Percentiles rank a stretch among this genome's conserved stretches.
Evolutionary conservation across 176 grass and related monocot genomes (phyloP).

Genomic region (Aegilops speltoides): DNA sequence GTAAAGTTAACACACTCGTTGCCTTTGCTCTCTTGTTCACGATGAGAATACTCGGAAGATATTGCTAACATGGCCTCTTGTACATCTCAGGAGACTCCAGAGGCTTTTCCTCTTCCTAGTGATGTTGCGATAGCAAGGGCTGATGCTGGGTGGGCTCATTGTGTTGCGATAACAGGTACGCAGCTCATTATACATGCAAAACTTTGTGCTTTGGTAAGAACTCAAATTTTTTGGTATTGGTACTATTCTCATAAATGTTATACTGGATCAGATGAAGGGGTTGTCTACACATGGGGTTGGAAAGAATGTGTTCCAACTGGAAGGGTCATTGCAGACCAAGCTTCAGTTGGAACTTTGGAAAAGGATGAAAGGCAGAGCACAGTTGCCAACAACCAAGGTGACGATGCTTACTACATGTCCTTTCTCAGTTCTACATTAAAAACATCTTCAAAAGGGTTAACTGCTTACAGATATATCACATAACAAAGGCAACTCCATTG

Average conservation of each 20-base stretch:
- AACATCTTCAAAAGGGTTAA: conserved; percentile 6
- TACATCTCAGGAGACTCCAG: conserved; percentile 77
- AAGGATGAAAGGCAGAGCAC: conserved; percentile 66
- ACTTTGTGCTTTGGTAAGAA: background rate
- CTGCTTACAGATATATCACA: conserved; percentile 49
- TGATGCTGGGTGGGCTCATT: conserved; percentile 97
- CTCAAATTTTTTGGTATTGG: background rate
- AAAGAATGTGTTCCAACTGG: conserved; percentile 98
- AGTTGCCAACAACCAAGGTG: conserved; percentile 69
- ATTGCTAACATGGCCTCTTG: conserved; percentile 20
- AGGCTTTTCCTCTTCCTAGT: conserved; percentile 89
- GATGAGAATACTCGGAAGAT: background rate
- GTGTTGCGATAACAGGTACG: conserved; percentile 83
- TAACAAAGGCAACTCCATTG: conserved; percentile 57
- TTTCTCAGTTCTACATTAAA: conserved; percentile 4
- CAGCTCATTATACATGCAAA: background rate
- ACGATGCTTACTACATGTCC: conserved; percentile 12
- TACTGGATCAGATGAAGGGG: conserved; percentile 68
- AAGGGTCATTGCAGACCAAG: conserved; percentile 55
- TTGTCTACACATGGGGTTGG: conserved; percentile 99
- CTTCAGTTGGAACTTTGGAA: conserved; percentile 60
- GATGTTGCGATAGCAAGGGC: conserved; percentile 63
- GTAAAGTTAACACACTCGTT: conserved; percentile 38
- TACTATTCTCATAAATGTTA: conserved; percentile 29
- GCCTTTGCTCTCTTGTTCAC: conserved; percentile 17